A percentile compares a stretch with the other conserved stretches of the same genome.
phyloP scores from a whole-genome alignment of 177 flowering plant genomes.

The Vitis hybrid region DNA sequence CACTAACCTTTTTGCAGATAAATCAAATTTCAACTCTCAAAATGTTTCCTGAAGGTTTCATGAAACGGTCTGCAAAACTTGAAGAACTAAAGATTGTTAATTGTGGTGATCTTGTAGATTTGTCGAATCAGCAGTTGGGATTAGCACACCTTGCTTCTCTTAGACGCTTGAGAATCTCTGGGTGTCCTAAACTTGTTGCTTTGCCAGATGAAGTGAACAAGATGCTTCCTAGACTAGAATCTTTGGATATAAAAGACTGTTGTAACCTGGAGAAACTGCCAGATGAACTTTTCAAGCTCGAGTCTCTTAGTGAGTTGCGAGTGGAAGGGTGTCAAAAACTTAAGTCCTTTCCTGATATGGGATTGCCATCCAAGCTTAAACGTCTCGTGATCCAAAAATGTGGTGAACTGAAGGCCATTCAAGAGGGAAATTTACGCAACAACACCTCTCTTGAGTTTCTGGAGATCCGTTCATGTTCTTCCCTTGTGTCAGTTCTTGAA shows the following conservation, averaged over 20 bases:
- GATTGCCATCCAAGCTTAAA: constrained; percentile 8
- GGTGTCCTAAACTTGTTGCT: not conserved
- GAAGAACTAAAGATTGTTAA: not conserved
- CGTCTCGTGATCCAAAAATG: not conserved
- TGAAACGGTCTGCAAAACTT: not conserved
- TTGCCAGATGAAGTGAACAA: not conserved
- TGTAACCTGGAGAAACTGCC: not conserved
- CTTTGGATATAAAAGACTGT: constrained; percentile 1
- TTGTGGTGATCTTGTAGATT: not conserved
- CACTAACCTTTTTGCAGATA: not conserved
- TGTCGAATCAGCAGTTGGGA: not conserved
- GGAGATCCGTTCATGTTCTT: not conserved
- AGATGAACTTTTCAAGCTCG: not conserved
- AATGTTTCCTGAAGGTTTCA: not conserved
- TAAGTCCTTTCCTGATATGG: not conserved
- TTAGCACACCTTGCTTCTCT: not conserved
- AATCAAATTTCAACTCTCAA: not conserved
- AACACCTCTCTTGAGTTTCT: constrained; percentile 1
- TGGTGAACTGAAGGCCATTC: not conserved
- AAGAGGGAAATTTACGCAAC: not conserved
- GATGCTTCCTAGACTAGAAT: not conserved
- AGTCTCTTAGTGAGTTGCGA: not conserved
- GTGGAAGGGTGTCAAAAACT: constrained; percentile 2
- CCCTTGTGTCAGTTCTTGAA: not conserved
- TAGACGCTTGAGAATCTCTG: not conserved